Evolutionary conservation across 148 eudicot genomes (phyloP), one percentile per base, ranked within the genome.

Genomic region (Nepenthes mirabilis): DNA sequence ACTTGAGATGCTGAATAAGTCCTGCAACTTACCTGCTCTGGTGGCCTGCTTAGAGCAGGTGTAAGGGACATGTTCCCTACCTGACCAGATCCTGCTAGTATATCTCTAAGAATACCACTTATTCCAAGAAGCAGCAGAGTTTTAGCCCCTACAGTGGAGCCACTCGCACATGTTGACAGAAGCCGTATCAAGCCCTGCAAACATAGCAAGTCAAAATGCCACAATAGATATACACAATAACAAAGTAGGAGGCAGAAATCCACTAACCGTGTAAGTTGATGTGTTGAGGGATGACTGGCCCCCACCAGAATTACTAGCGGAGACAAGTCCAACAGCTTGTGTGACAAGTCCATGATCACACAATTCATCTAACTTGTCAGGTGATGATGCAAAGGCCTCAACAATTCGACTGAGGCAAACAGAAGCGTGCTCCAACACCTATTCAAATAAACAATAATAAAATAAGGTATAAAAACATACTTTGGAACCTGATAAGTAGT

Each of bases 391-490:
- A 76, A 93, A 93, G 58, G 97, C 91, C 69, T 93, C 97, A 52
- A 85, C 89, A 62, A 93, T 93, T 56, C 99, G 85, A 40, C 95
- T 84, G 71, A 93, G 79, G 79, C 99, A 93, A 65, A 93, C 83
- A 57, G 99, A 93, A 70, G 97, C 99, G 75, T 84, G 87, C 68
- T 93, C 99, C 59, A 94, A 60, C 61, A 94, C 97, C 99, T 94
- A 61, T 1, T 52, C 49, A 56, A 10, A 57, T 23, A 73, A 61
- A 54, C 58, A 64, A 37, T 33, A 73, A 34, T 9, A 14, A 11
- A 2, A 59, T 6, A 43, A 45, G 34, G 35, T 45, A 66, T 12
- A 4, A 59, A 55, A 37, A 36, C 36, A 36, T 58, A 12, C 23
- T 34, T 10, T 47, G 57, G 8, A 37, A 58, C 8, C 11, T 40